Conservation (phyloP, 257 asterid species). For the Vinca minor region DNA sequence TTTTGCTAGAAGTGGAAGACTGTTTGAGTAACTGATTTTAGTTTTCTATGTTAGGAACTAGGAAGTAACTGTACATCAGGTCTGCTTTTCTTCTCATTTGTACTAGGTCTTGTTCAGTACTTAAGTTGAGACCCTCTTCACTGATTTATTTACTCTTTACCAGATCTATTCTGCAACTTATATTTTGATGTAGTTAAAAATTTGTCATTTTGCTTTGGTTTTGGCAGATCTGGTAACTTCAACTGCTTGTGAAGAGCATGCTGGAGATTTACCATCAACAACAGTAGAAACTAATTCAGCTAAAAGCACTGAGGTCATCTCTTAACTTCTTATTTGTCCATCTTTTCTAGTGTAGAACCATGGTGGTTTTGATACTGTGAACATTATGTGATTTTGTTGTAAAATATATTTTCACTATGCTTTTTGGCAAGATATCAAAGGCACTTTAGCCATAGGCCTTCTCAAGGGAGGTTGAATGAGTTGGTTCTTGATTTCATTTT, state of each 20-base stretch:
- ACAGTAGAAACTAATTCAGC: slow-evolving; percentile 21
- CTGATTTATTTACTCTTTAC: neutral
- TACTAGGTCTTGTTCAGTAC: neutral
- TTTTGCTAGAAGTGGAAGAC: neutral
- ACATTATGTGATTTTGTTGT: neutral
- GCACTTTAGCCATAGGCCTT: neutral
- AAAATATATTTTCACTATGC: neutral
- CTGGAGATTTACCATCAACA: slow-evolving; percentile 24
- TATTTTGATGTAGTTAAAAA: neutral
- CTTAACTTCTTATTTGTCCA: slow-evolving; percentile 15
- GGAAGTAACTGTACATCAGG: neutral
- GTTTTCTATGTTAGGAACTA: neutral
- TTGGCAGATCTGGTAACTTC: slow-evolving; percentile 31
- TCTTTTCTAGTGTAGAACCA: neutral
- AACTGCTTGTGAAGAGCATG: slow-evolving; percentile 24
- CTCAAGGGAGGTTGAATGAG: neutral
- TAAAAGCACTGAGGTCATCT: slow-evolving; percentile 44
- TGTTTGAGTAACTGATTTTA: neutral
- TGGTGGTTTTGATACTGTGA: neutral
- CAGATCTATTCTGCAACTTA: neutral
- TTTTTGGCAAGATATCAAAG: neutral
- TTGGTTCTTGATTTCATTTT: neutral
- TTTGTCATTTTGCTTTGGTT: neutral
- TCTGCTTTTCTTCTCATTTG: neutral
- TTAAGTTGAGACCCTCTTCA: neutral